phyloP scores from a whole-genome alignment of 2,329 filamentous ascomycete species.

The Aspergillus hiratsukae region DNA sequence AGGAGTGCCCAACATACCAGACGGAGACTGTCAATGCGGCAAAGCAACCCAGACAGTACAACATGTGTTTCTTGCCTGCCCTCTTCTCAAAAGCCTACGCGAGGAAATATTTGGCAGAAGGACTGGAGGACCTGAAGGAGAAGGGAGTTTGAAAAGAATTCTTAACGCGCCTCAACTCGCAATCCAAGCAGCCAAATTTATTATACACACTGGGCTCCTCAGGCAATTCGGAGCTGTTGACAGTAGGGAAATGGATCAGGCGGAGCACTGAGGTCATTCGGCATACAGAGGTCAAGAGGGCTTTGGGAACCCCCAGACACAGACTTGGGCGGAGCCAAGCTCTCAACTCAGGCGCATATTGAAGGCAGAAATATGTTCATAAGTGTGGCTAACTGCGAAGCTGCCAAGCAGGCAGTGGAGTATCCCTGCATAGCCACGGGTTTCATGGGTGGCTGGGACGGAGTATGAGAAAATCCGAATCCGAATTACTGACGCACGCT shows the following conservation, averaged over 20 bases:
- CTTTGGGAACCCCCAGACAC: no score
- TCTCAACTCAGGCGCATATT: no score
- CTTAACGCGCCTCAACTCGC: conserved; percentile 5
- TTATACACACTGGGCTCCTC: conserved; percentile 10
- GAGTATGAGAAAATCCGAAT: no score
- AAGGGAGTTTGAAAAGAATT: conserved; percentile 3
- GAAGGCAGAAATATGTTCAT: no score
- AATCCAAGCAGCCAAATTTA: conserved; percentile 9
- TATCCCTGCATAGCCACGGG: no score
- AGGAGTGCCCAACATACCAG: conserved; percentile 5
- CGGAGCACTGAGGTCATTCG: conserved; percentile 2
- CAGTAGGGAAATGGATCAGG: background rate
- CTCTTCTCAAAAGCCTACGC: conserved; percentile 3
- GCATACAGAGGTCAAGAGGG: background rate
- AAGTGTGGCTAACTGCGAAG: no score
- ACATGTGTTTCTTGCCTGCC: conserved; percentile 4
- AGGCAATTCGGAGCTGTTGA: conserved; percentile 9
- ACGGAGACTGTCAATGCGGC: conserved; percentile 6
- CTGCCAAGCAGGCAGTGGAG: no score
- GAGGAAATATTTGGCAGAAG: conserved; percentile 4
- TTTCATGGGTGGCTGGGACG: no score
- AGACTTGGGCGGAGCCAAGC: no score
- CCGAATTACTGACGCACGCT: no score
- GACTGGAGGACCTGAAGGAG: conserved; percentile 1
- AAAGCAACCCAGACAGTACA: conserved; percentile 6